Conservation (phyloP, 2,329 filamentous ascomycete genomes). For the Calcarisporium arbuscula region DNA sequence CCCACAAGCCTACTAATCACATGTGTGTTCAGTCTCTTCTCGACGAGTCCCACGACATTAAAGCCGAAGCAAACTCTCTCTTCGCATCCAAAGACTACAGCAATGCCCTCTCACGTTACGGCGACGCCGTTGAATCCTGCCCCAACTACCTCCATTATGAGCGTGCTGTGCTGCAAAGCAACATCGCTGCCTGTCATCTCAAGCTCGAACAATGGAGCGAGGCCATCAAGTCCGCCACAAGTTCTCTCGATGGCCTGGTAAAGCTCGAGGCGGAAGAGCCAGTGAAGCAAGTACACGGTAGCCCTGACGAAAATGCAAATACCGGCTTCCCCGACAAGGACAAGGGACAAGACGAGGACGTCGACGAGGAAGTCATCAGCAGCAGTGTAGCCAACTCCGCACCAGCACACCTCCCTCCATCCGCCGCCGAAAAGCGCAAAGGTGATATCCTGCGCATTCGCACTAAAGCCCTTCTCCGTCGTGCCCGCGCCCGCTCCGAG, state of each 20-base stretch:
- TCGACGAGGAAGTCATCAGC: constrained; percentile 55
- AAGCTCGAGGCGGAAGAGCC: constrained; percentile 41
- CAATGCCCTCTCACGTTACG: constrained; percentile 76
- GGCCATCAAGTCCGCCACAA: constrained; percentile 66
- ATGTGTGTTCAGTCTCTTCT: constrained; percentile 51
- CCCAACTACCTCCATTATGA: constrained; percentile 86
- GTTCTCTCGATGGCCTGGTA: constrained; percentile 67
- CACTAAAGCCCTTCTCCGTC: constrained; percentile 74
- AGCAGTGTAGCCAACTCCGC: constrained; percentile 48
- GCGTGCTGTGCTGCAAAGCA: constrained; percentile 78
- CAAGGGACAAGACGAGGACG: constrained; percentile 32
- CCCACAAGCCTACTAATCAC: background rate
- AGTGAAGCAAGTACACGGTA: too few species aligned
- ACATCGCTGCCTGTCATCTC: constrained; percentile 82
- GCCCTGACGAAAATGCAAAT: constrained; percentile 21
- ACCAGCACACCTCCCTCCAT: constrained; percentile 20
- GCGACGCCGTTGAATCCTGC: constrained; percentile 69
- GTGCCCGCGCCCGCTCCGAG: constrained; percentile 66
- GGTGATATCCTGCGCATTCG: constrained; percentile 71
- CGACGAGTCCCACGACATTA: constrained; percentile 64
- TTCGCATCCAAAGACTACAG: constrained; percentile 68
- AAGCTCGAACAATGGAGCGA: constrained; percentile 83
- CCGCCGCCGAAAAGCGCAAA: constrained; percentile 15
- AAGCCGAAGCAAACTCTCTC: constrained; percentile 70
- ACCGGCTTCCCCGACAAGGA: constrained; percentile 11